Conservation (phyloP, 345 rosid species). For the Gossypium raimondii region DNA sequence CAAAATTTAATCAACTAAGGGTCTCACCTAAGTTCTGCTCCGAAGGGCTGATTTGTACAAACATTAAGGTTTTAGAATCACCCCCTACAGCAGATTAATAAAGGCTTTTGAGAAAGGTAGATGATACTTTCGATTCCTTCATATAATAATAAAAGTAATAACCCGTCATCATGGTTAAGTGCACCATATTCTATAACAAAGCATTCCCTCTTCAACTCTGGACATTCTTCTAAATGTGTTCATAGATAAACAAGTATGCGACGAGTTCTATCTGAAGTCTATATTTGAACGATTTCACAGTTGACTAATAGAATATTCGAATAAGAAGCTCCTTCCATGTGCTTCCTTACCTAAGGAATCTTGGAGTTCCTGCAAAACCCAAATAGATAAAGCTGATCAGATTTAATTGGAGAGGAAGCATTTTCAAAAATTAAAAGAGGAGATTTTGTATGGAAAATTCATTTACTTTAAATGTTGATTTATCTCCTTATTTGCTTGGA, state of each 20-base stretch:
- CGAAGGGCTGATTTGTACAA: conserved; percentile 44
- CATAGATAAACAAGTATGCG: background rate
- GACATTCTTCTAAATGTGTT: background rate
- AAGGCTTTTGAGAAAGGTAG: background rate
- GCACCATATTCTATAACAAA: background rate
- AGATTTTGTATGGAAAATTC: too few relatives aligned
- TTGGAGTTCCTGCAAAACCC: conserved; percentile 36
- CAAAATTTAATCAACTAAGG: conserved; percentile 42
- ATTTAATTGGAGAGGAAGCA: too few relatives aligned
- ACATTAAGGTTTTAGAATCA: conserved; percentile 44
- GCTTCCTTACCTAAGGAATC: conserved; percentile 35
- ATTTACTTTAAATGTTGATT: too few relatives aligned
- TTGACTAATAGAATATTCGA: conserved; percentile 1
- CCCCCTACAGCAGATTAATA: conserved; percentile 28
- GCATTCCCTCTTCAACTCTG: background rate
- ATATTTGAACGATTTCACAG: background rate
- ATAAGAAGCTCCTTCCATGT: background rate
- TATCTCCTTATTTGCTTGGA: too few relatives aligned
- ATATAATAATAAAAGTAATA: background rate
- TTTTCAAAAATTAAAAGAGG: too few relatives aligned
- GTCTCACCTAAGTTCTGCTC: conserved; percentile 41
- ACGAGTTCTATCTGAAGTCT: background rate
- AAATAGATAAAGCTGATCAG: background rate
- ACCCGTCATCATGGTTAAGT: background rate
- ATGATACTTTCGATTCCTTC: background rate